Percentiles rank a stretch among this genome's conserved stretches.
These are phyloP conservation scores for Cyberlindnera meyerae DNA, from an alignment of 805 yeast species.

Conservation along the genomic window DNA sequence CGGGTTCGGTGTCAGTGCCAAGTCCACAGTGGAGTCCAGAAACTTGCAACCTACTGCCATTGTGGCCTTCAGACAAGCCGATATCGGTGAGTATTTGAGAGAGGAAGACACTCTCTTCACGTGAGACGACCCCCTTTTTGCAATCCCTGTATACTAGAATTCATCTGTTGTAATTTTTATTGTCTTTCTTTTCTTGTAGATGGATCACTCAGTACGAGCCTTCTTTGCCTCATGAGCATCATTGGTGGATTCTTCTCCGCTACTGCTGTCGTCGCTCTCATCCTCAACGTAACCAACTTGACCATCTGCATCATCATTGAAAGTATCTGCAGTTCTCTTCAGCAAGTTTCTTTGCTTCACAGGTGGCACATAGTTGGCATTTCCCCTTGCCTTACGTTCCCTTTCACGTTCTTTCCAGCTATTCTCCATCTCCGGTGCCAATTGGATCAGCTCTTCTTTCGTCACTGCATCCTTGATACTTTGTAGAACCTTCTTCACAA, in stretches of 20 bases:
- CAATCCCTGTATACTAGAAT: not conserved
- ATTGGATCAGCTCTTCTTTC: conserved; percentile 63
- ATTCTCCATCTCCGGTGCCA: conserved; percentile 50
- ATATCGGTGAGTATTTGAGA: conserved; percentile 95
- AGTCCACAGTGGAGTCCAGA: conserved; percentile 83
- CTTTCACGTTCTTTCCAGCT: conserved; percentile 59
- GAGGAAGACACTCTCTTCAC: conserved; percentile 96
- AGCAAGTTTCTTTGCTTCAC: not conserved
- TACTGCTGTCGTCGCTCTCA: conserved; percentile 1
- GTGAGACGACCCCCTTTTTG: conserved; percentile 23
- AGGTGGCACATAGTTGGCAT: conserved; percentile 8
- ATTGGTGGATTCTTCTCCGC: not conserved
- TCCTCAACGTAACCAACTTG: conserved; percentile 2
- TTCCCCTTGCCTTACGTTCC: conserved; percentile 15
- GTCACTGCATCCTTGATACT: conserved; percentile 85
- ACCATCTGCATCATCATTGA: conserved; percentile 1
- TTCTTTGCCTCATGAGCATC: conserved; percentile 6
- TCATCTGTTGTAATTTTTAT: too few relatives aligned
- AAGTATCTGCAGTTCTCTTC: conserved; percentile 6
- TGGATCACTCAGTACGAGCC: conserved; percentile 5
- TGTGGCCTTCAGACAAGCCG: conserved; percentile 95
- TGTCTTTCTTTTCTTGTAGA: too few relatives aligned
- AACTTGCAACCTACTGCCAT: conserved; percentile 89
- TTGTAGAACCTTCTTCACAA: conserved; percentile 75
- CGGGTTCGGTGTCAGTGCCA: conserved; percentile 94